These are phyloP conservation scores for Fusarium sp. DNA, from an alignment of 2,329 filamentous ascomycete genomes.

Conservation along the genomic window DNA sequence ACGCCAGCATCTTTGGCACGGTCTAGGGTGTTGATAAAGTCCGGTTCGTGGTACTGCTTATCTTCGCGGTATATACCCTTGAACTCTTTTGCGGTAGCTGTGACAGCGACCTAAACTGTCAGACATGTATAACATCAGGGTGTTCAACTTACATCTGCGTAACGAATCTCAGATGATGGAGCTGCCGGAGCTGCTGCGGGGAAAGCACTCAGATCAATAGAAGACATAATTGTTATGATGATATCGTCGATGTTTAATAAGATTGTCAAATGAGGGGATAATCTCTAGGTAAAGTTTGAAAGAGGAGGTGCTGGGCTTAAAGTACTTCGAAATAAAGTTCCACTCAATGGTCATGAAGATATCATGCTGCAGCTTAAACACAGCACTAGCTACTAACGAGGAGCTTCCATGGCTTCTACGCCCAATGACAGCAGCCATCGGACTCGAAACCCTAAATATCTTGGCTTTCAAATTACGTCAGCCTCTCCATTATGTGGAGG, in stretches of 20 bases:
- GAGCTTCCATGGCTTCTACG: conserved; percentile 13
- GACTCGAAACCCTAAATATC: conserved; percentile 17
- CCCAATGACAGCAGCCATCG: conserved; percentile 20
- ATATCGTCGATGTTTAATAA: neutral
- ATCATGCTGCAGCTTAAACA: conserved; percentile 33
- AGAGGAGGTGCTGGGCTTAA: conserved; percentile 19
- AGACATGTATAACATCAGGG: neutral
- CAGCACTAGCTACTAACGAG: conserved; percentile 15
- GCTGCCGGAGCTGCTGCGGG: conserved; percentile 34
- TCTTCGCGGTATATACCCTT: conserved; percentile 60
- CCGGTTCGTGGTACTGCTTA: conserved; percentile 59
- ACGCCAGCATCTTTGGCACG: conserved; percentile 55
- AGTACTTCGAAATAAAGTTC: conserved; percentile 30
- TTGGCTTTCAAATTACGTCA: conserved; percentile 41
- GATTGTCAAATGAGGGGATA: conserved; percentile 3
- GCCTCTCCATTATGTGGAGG: conserved; percentile 30
- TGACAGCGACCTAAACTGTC: conserved; percentile 49
- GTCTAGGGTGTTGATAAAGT: conserved; percentile 55
- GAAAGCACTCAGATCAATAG: conserved; percentile 39
- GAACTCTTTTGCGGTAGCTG: conserved; percentile 56
- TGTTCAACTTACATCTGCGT: conserved; percentile 36
- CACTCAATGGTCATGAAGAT: conserved; percentile 32
- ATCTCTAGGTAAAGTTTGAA: neutral
- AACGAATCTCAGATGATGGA: conserved; percentile 36
- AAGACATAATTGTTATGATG: conserved; percentile 24